Conservation (phyloP, 192 early-diverging fungal genomes). For the Coemansia sp. region DNA sequence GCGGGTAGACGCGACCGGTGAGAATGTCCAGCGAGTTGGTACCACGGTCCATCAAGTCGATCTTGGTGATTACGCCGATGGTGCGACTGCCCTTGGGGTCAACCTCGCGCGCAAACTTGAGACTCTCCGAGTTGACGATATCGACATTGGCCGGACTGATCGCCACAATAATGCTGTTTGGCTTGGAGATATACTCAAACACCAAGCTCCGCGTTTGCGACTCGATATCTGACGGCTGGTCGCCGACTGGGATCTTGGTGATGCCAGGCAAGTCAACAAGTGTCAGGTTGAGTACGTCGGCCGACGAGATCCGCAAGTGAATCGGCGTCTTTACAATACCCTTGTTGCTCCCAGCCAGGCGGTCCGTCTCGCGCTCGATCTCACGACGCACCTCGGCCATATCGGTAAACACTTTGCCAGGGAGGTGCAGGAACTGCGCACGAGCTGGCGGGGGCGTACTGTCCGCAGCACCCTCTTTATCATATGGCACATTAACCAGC, state of each 20-base stretch:
- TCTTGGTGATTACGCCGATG: conserved; percentile 78
- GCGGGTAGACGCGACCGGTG: conserved; percentile 70
- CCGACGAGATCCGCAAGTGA: conserved; percentile 73
- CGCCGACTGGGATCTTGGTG: conserved; percentile 74
- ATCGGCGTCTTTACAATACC: conserved; percentile 76
- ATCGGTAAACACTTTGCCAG: conserved; percentile 73
- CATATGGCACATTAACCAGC: conserved; percentile 61
- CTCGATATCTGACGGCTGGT: conserved; percentile 82
- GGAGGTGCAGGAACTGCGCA: conserved; percentile 74
- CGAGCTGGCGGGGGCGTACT: conserved; percentile 24
- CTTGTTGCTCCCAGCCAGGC: conserved; percentile 78
- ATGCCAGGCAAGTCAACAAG: conserved; percentile 81
- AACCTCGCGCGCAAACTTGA: conserved; percentile 83
- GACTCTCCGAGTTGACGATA: conserved; percentile 80
- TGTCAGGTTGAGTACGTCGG: conserved; percentile 76
- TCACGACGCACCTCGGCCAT: conserved; percentile 75
- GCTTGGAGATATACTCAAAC: conserved; percentile 76
- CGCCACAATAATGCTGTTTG: conserved; percentile 83
- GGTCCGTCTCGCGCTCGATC: conserved; percentile 77
- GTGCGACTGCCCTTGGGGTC: conserved; percentile 78
- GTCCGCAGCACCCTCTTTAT: not conserved
- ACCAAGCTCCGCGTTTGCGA: conserved; percentile 74
- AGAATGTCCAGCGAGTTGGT: conserved; percentile 80
- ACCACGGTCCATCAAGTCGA: conserved; percentile 84
- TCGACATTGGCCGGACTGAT: conserved; percentile 82